Evolutionary conservation across 208 protist genomes (phyloP), one percentile per base, ranked within the genome.

Genomic region (Crithidia fasciculata): DNA sequence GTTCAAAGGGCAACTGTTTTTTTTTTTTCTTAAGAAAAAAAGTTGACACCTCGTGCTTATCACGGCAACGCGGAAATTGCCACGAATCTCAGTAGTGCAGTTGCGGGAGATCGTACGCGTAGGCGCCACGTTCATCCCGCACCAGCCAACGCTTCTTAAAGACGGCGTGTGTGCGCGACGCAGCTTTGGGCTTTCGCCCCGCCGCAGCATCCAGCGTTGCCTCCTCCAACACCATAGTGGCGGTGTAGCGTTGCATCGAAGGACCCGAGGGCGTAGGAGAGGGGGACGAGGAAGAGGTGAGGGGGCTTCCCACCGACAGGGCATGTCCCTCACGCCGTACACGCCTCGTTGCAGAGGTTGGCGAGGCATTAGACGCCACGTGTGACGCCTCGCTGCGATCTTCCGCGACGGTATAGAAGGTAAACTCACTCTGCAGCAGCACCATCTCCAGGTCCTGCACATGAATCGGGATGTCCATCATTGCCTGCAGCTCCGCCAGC

Each of bases 381-480:
- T 49, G 45, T 13, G 7, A 28, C 15, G 8, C 12, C 47, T n/a
- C 10, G 39, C 50, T 15, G 52, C 40, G 36, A 36, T 9, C 53
- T 50, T 49, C 45, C 45, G 45, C 45, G 45, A 49, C 59, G 19
- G 70, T 18, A 57, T 79, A 79, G 10, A 79, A 79, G n/a, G 74
- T 52, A 19, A 79, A 73, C 61, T 74, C 74, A 40, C 74, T 79
- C 36, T 79, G 66, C 66, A 79, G 61, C 39, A 79, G 61, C 61
- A 79, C n/a, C 47, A 55, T 68, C 62, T 69, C 41, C 45, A 91
- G 62, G 56, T 91, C 86, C 10, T 81, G 58, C 12, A 64, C 72
- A 61, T 81, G 76, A 12, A 88, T 75, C 0, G 76, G 78, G 36
- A 81, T 77, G 16, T 72, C 75, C 36, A 86, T 57, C 67, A 70